phyloP scores from a whole-genome alignment of 2,329 filamentous ascomycete genomes.

The Cadophora sp. region DNA sequence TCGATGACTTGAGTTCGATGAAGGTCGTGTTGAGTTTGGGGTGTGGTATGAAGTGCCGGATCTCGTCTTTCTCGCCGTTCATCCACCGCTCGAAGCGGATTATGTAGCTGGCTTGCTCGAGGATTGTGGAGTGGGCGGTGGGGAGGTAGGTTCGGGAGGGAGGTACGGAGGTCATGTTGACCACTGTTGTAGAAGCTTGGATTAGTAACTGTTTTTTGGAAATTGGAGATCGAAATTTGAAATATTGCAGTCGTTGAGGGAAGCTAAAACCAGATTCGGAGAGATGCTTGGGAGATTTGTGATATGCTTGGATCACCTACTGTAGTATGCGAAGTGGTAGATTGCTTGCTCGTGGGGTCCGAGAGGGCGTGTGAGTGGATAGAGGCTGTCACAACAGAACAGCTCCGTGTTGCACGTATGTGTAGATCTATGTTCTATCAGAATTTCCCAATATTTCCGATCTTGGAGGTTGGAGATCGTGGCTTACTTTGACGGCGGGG shows the following conservation, averaged over 20 bases:
- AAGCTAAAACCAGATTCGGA: background rate
- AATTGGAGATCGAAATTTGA: background rate
- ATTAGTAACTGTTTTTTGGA: background rate
- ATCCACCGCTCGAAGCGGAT: slow-evolving; percentile 17
- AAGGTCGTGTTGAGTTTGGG: background rate
- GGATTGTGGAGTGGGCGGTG: background rate
- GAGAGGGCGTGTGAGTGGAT: slow-evolving; percentile 3
- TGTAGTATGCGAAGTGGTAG: slow-evolving; percentile 15
- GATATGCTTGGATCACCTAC: background rate
- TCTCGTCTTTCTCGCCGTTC: slow-evolving; percentile 4
- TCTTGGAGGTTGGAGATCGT: background rate
- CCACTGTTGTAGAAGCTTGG: background rate
- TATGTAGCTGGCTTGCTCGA: slow-evolving; percentile 8
- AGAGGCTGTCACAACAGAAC: slow-evolving; percentile 5
- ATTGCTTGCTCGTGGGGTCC: slow-evolving; percentile 5
- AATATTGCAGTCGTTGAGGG: background rate
- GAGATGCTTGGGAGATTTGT: background rate
- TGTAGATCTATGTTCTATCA: background rate
- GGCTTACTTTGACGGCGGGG: slow-evolving; percentile 1
- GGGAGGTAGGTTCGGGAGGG: background rate
- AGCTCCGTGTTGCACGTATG: background rate
- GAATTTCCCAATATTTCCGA: background rate
- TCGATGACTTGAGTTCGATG: slow-evolving; percentile 1
- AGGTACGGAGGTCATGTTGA: background rate
- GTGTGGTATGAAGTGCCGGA: slow-evolving; percentile 6